Base-by-base conservation (phyloP, 805 yeast species). In the Hanseniaspora singularis region DNA sequence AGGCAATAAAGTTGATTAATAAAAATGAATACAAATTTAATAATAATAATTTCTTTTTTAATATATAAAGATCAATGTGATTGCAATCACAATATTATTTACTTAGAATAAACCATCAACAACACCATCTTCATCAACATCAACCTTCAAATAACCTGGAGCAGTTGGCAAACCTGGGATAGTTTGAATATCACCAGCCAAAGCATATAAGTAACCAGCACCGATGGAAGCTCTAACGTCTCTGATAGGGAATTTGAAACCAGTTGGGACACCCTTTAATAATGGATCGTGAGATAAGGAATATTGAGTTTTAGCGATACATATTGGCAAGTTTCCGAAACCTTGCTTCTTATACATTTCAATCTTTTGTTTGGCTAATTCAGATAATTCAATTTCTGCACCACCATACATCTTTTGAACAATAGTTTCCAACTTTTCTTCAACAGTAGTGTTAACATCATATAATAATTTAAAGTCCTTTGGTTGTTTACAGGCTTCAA, bases 301-400 rank as follows among this genome's bases (percentile, higher is more conserved):
- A 71, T 89, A 89, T 66, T 89, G 98, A 2, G 98, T 89, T 72
- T 89, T 89, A 50, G 98, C 98, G 59, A 89, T 83, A 68, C 98
- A 89, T 56, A 89, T 80, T 49, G 97, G 98, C 61, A 89, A 70
- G 60, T 86, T 77, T 52, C 80, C 87, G 64, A 81, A 89, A 2
- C 96, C 96, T 69, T 87, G 96, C 43, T 71, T 64, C 30, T 86
- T 79, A 68, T 86, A 88, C 49, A 77, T 73, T 52, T 79, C 86
- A 54, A 89, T 79, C 67, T 87, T 87, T 58, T 74, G 69, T 55
- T 76, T 74, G 34, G 97, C 97, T 53, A 77, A 74, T 24, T 85
- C 89, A 37, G 81, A 72, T 51, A 87, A 76, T 65, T 85, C 95
- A 54, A 89, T 77, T 43, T 74, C 77, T 18, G 76, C 74, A 40